Evolutionary conservation across 108 stramenopile genomes (phyloP).

Genomic region (Pseudonitzschia pungens): DNA sequence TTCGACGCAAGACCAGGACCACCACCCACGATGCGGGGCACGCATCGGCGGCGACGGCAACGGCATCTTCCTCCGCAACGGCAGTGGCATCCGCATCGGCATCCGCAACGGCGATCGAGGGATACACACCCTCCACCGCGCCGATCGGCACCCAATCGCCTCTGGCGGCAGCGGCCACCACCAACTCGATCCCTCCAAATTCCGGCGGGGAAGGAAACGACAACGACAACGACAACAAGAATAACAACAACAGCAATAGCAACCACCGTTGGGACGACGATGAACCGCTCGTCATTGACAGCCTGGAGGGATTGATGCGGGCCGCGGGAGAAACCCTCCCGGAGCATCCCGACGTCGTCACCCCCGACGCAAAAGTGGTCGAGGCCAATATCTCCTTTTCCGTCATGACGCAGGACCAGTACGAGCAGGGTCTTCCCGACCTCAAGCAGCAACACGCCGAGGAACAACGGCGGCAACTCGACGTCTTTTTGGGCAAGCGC

Average conservation of each 20-base stretch:
- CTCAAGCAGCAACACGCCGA: conserved; percentile 26
- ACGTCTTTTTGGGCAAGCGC: conserved; percentile 29
- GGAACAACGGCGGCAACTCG: conserved; percentile 21
- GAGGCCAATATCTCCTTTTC: conserved; percentile 50
- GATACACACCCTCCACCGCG: conserved; percentile 5
- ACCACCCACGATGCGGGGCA: not conserved
- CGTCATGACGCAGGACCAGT: conserved; percentile 47
- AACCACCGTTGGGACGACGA: conserved; percentile 7
- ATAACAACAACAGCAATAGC: not conserved
- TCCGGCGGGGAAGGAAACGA: too few relatives aligned
- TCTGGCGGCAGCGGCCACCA: not conserved
- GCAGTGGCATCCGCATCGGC: not conserved
- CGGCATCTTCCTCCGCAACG: not conserved
- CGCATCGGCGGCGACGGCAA: not conserved
- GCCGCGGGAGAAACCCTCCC: conserved; percentile 33
- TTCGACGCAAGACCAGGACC: not conserved
- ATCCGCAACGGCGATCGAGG: conserved; percentile 14
- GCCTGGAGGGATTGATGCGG: conserved; percentile 30
- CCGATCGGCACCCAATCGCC: too few relatives aligned
- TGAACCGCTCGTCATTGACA: conserved; percentile 17
- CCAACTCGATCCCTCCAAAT: too few relatives aligned
- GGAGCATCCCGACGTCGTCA: conserved; percentile 20
- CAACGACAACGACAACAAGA: not conserved
- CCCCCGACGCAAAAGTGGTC: conserved; percentile 25
- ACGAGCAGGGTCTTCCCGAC: conserved; percentile 22